These are phyloP conservation scores for Chrysoporthe deuterocubensis DNA, from an alignment of 2,329 filamentous ascomycete species.

Conservation along the genomic window DNA sequence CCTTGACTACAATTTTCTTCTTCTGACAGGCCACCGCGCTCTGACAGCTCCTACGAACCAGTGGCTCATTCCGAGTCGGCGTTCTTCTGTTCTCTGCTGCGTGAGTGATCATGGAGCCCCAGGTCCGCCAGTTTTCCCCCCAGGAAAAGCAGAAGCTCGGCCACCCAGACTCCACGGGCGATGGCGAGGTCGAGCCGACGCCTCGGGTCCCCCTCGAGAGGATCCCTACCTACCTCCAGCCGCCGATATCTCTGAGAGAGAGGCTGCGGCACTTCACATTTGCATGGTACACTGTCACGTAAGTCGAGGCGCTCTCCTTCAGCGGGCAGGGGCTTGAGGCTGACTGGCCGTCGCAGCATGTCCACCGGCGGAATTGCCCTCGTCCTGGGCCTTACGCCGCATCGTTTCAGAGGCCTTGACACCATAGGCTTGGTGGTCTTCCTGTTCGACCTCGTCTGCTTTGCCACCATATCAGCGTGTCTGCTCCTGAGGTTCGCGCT, in stretches of 20 bases:
- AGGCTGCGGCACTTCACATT: constrained; percentile 40
- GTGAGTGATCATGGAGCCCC: constrained; percentile 17
- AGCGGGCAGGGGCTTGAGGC: background rate
- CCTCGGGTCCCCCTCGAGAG: constrained; percentile 31
- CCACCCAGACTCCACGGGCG: constrained; percentile 9
- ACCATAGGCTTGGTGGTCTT: constrained; percentile 56
- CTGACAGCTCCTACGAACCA: background rate
- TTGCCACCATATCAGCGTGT: constrained; percentile 40
- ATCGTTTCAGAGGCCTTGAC: constrained; percentile 51
- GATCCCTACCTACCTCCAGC: constrained; percentile 38
- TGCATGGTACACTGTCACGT: constrained; percentile 41
- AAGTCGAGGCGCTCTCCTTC: constrained; percentile 13
- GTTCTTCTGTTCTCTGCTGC: background rate
- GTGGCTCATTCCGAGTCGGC: background rate
- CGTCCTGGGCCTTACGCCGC: constrained; percentile 35
- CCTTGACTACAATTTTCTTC: background rate
- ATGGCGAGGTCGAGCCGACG: constrained; percentile 5
- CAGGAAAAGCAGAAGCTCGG: constrained; percentile 17
- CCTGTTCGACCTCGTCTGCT: constrained; percentile 53
- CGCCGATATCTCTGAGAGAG: constrained; percentile 35
- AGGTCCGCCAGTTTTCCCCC: constrained; percentile 21
- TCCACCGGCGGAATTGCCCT: constrained; percentile 38
- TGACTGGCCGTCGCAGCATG: constrained; percentile 31
- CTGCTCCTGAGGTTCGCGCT: constrained; percentile 49
- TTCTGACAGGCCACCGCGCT: background rate